Evolutionary conservation across 2,329 filamentous ascomycete genomes (phyloP).

Genomic region (Ophiostoma montium): DNA sequence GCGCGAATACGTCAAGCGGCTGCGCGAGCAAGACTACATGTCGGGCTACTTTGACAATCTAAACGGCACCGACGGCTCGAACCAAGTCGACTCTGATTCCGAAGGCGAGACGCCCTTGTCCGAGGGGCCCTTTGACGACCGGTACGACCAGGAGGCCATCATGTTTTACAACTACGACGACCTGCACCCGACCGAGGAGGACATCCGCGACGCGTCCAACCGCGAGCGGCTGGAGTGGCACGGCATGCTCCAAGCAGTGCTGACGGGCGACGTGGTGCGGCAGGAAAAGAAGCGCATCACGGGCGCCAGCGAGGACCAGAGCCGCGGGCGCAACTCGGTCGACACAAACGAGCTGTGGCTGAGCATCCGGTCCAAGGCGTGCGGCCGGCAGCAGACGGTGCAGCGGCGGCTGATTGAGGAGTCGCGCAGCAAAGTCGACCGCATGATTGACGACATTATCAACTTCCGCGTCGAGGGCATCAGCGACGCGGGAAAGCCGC

Average conservation of each 20-base stretch:
- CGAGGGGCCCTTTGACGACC: conserved; percentile 71
- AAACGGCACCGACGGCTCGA: conserved; percentile 42
- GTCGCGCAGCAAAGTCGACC: conserved; percentile 56
- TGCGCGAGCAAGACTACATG: conserved; percentile 54
- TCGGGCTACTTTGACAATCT: conserved; percentile 65
- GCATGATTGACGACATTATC: conserved; percentile 73
- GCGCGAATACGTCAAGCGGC: conserved; percentile 83
- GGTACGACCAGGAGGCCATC: conserved; percentile 81
- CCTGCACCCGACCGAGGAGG: conserved; percentile 75
- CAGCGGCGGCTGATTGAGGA: conserved; percentile 85
- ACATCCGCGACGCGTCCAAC: conserved; percentile 75
- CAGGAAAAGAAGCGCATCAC: conserved; percentile 96
- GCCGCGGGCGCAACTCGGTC: conserved; percentile 47
- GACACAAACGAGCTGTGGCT: conserved; percentile 77
- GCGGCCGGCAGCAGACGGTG: conserved; percentile 68
- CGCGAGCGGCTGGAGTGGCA: conserved; percentile 94
- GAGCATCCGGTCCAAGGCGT: conserved; percentile 69
- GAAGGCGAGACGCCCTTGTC: conserved; percentile 85
- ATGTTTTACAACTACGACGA: conserved; percentile 88
- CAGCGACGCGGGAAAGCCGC: conserved; percentile 77
- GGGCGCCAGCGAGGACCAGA: conserved; percentile 50
- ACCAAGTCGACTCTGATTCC: conserved; percentile 60
- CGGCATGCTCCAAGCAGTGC: conserved; percentile 87
- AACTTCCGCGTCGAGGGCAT: conserved; percentile 90
- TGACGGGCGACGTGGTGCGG: conserved; percentile 92